Conservation (phyloP, 495 filamentous ascomycete genomes). For the Rostrohypoxylon terebratum region DNA sequence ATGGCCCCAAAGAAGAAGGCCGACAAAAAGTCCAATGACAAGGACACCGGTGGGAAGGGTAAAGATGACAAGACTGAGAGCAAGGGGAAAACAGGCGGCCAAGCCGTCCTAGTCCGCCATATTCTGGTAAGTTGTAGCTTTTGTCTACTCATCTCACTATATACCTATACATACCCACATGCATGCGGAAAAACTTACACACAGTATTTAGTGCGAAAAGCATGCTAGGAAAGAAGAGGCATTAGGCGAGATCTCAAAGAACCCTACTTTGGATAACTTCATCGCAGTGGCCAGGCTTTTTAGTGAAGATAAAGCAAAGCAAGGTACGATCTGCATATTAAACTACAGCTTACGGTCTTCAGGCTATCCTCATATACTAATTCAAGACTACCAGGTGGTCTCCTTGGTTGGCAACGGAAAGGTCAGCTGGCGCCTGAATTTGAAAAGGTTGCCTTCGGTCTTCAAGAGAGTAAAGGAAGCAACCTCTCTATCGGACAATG, state of each 20-base stretch:
- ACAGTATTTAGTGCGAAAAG: constrained; percentile 82
- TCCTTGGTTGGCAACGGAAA: constrained; percentile 84
- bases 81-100: constrained; percentile 74
- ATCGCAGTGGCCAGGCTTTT: constrained; percentile 88
- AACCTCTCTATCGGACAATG: constrained; percentile 82
- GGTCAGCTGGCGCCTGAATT: constrained; percentile 79
- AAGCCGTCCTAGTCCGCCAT: constrained; percentile 86
- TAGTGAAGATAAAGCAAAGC: constrained; percentile 88
- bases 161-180: too few species aligned
- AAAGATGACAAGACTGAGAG: constrained; percentile 60
- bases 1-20: constrained; percentile 50
- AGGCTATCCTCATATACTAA: constrained; percentile 14
- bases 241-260: constrained; percentile 77
- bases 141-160: background rate
- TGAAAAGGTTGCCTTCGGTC: constrained; percentile 82
- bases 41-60: constrained; percentile 62
- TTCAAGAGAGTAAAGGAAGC: constrained; percentile 79
- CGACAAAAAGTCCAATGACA: constrained; percentile 56
- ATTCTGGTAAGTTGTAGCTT: constrained; percentile 71
- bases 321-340: constrained; percentile 64
- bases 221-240: constrained; percentile 90
- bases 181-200: constrained; percentile 9
- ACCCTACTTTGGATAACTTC: constrained; percentile 72
- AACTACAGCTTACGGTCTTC: constrained; percentile 1
- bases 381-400: constrained; percentile 67